Base-by-base conservation (phyloP, 495 filamentous ascomycete species). In the Neurospora sublineolata region DNA sequence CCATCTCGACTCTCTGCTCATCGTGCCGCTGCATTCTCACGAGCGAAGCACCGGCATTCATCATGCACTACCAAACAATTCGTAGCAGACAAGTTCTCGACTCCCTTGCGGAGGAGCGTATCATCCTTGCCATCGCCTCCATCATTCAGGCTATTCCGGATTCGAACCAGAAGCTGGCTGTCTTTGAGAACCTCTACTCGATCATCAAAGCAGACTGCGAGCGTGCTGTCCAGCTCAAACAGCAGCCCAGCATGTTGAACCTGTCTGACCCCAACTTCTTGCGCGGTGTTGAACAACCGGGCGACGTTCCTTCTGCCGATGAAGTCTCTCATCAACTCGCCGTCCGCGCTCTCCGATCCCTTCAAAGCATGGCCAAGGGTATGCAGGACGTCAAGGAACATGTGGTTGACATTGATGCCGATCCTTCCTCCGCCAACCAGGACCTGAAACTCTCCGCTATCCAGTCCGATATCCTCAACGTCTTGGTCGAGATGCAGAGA, bases 51-150 rank as follows among this genome's bases (percentile, higher is more conserved):
- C 85, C 85, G 16, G 86, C 89, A 0, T 97, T 99, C 77, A 84
- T 99, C 18, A 83, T 88, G 36, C 91, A 95, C 76, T 94, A 94
- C 75, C 84, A 88, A 71, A 79, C 86, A 10, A 76, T 84, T 20
- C 91, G 94, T 73, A 82, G 85, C 41, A 80, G 79, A 37, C 87
- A 86, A 68, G 83, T 85, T 33, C 84, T 91, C 9, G 92, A 93
- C 37, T 84, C 86, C 16, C 81, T 87, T 36, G 91, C 90, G 0
- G 94, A 97, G 82, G 92, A 95, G 74, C 87, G 86, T 60, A 88
- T 98, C 3, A 80, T 97, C 14, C 91, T 92, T 71, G 93, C 90
- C 9, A 94, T 97, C 70, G 88, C 93, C 9, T 88, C 90, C 16
- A 92, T 98, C 70, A 88, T 97, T 41, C 93, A 97, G 76, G 92